A percentile compares a stretch with the other conserved stretches of the same genome.
Evolutionary conservation across 2,329 filamentous ascomycete genomes (phyloP).

Genomic region (Phaeophleospora eucalypticola): DNA sequence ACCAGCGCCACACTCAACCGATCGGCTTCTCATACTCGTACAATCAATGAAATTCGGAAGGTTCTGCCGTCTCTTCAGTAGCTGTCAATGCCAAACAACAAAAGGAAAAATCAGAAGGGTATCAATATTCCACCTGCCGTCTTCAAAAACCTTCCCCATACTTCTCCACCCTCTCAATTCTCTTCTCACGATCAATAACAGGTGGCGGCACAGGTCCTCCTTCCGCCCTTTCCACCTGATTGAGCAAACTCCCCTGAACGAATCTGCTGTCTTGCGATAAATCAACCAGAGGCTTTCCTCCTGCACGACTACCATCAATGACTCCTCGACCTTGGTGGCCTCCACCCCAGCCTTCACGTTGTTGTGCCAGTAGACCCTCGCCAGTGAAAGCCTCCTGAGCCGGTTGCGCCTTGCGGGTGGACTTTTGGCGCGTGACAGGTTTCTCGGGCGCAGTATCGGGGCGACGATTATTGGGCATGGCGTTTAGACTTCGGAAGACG

Average conservation of each 20-base stretch:
- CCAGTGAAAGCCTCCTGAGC: slow-evolving; percentile 39
- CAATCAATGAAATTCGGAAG: no score
- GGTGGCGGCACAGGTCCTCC: slow-evolving; percentile 29
- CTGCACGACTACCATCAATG: slow-evolving; percentile 43
- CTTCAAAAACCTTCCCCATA: slow-evolving; percentile 5
- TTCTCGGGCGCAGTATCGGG: slow-evolving; percentile 7
- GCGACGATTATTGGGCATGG: slow-evolving; percentile 11
- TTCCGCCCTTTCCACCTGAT: slow-evolving; percentile 36
- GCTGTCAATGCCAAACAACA: no score
- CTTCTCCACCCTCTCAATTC: slow-evolving; percentile 14
- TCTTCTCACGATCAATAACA: slow-evolving; percentile 37
- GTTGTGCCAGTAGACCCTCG: slow-evolving; percentile 40
- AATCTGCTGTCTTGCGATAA: slow-evolving; percentile 41
- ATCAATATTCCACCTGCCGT: no score
- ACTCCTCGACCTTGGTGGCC: slow-evolving; percentile 41
- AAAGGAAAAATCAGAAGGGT: slow-evolving; percentile 1
- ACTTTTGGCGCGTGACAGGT: slow-evolving; percentile 1
- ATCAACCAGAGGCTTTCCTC: slow-evolving; percentile 43
- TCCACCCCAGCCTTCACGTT: slow-evolving; percentile 38
- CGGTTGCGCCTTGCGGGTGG: slow-evolving; percentile 2
- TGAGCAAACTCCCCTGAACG: slow-evolving; percentile 47
- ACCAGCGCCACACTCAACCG: no score
- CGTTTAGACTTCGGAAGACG: slow-evolving; percentile 12
- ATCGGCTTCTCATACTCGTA: no score
- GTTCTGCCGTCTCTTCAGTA: no score